Base-by-base conservation (phyloP, 345 rosid genomes). In the Hirschfeldia incana region DNA sequence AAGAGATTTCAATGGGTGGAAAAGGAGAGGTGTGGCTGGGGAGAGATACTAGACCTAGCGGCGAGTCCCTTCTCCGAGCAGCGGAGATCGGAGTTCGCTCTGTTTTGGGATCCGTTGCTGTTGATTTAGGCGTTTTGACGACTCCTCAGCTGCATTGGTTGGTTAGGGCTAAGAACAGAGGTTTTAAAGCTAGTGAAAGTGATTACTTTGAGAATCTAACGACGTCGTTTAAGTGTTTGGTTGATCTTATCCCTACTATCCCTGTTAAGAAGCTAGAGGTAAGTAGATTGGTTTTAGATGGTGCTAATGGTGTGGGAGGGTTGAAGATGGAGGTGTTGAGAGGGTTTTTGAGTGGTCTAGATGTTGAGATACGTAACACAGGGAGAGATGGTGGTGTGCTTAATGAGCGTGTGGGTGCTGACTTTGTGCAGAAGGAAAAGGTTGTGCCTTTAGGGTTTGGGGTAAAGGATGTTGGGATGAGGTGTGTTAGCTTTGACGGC, bases 401-500 rank as follows among this genome's bases (percentile, higher is more conserved):
- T 67, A 93, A 95, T 75, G 96, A 93, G 84, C 83, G 90, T 67
- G 99, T 93, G 69, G 99, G 99, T 77, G 99, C 99, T 70, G 99
- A 95, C 65, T 91, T 82, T 83, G 98, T 95, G 73, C 99, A 91
- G 92, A 95, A 95, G 80, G 98, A 91, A 84, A 95, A 90, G 86
- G 89, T 88, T 84, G 75, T 76, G 77, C 99, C 97, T 11, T 86
- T 69, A 57, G 92, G 89, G 70, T 91, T 93, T 78, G 88, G 87
- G 74, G 69, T 82, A 2, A 61, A 74, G 9, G 91, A 91, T 83
- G 82, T 75, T 33, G 92, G 97, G 29, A 49, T 70, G 78, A 90
- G 97, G 90, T 95, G 99, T 86, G 96, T 89, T 13, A 93, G 97
- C 86, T 87, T 94, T 87, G 99, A 94, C 65, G 98, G 98, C 3